These are phyloP conservation scores for Aegilops tauschii DNA, from an alignment of 176 grass and related monocot genomes.

Conservation along the genomic window DNA sequence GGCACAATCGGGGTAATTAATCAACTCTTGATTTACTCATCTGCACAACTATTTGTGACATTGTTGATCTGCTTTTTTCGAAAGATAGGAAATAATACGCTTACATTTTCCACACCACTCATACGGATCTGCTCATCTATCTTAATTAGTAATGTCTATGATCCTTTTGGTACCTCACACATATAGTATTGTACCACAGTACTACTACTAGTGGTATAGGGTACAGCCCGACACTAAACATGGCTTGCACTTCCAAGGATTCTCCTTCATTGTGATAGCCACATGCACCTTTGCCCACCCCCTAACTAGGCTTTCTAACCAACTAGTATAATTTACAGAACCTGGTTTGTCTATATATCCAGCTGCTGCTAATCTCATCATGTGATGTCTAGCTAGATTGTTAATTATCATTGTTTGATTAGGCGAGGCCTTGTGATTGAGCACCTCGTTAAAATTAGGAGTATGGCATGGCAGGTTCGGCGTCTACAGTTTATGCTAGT, in stretches of 20 bases:
- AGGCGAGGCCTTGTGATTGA: neutral
- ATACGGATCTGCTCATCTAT: no score
- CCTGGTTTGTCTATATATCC: constrained; percentile 4
- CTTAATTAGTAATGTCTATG: neutral
- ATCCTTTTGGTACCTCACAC: neutral
- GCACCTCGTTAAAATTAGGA: no score
- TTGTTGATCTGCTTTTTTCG: neutral
- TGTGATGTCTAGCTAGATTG: constrained; percentile 6
- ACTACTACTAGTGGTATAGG: neutral
- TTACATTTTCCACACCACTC: no score
- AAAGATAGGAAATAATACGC: neutral
- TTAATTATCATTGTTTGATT: neutral
- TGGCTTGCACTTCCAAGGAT: neutral
- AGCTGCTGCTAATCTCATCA: neutral
- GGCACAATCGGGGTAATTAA: constrained; percentile 39
- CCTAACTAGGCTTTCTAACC: constrained; percentile 3
- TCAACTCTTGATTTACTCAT: neutral
- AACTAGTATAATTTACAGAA: neutral
- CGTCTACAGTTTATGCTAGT: no score
- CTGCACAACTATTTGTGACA: neutral
- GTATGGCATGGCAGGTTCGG: no score
- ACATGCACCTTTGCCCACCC: constrained; percentile 30
- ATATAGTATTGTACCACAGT: neutral
- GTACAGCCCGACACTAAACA: neutral
- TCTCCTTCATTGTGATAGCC: neutral